Base-by-base conservation (phyloP, 164 flowering plant genomes). In the Magnolia changhungtana region DNA sequence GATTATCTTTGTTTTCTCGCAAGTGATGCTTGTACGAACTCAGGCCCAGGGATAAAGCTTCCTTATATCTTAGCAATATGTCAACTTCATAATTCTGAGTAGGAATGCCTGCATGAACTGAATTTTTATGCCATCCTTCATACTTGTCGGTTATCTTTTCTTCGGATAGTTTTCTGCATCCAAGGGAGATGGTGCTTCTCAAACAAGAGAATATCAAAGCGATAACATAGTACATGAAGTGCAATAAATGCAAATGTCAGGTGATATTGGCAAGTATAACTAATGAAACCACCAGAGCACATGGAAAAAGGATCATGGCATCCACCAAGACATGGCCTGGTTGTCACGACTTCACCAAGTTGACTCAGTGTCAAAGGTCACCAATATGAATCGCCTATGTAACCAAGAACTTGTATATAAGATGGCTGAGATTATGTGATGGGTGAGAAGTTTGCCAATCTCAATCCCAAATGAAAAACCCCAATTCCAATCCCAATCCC, bases 81-180 rank as follows among this genome's bases (percentile, higher is more conserved):
- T 82, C 84, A 1, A 59, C 72, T 65, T 82, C 81, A 74, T 82
- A 82, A 59, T 78, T 82, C 78, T 82, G 84, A 73, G 81, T 80
- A 73, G 73, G 80, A 79, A 79, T 70, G 73, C 73, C 72, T 16
- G 24, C 75, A 11, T 29, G 50, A 63, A 23, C 77, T 8, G 67
- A 63, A 31, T 52, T 74, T 23, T 50, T 71, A n/a, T n/a, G n/a
- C n/a, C n/a, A n/a, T n/a, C n/a, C n/a, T n/a, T n/a, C n/a, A n/a
- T n/a, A n/a, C n/a, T n/a, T n/a, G n/a, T n/a, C n/a, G n/a, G n/a
- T n/a, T 50, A 69, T n/a, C 21, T n/a, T n/a, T n/a, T n/a, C n/a
- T n/a, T n/a, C n/a, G n/a, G 78, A 59, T 55, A 81, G n/a, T 70
- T 72, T 59, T 81, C 83, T 81, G 75, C 52, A 50, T 9, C 24